Evolutionary conservation across 352 stramenopile species (phyloP).

Genomic region (Pythium apleroticum): DNA sequence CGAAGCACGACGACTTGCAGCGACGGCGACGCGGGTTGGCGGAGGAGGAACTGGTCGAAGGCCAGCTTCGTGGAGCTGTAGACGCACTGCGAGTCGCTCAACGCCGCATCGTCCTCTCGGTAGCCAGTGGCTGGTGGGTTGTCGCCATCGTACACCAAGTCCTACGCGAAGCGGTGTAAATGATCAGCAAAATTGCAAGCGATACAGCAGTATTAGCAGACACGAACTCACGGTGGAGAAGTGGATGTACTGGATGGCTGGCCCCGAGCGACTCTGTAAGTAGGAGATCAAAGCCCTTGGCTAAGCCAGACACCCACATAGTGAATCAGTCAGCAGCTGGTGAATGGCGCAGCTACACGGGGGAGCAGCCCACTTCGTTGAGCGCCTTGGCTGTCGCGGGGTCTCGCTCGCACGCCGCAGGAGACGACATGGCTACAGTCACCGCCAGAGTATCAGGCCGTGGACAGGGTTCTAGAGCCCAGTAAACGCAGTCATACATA

Average conservation of each 20-base stretch:
- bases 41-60: conserved; percentile 47
- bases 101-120: conserved; percentile 31
- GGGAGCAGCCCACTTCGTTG: conserved; percentile 42
- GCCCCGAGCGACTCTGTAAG: conserved; percentile 27
- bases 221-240: conserved; percentile 50
- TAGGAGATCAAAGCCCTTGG: conserved; percentile 38
- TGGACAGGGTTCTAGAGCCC: no score
- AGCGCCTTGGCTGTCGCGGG: conserved; percentile 31
- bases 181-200: no score
- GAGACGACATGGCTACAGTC: conserved; percentile 49
- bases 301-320: conserved; percentile 32
- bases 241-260: conserved; percentile 43
- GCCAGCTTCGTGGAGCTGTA: conserved; percentile 53
- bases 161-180: conserved; percentile 23
- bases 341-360: neutral
- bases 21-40: neutral
- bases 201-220: no score
- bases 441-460: neutral
- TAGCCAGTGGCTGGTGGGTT: conserved; percentile 31
- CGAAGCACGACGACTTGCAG: conserved; percentile 37
- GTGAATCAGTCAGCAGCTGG: neutral
- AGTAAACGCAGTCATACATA: no score
- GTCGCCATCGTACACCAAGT: conserved; percentile 63
- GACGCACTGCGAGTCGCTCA: conserved; percentile 13
- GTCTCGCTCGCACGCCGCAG: conserved; percentile 55